Evolutionary conservation across 148 eudicot species (phyloP), one percentile per base, ranked within the genome.

Genomic region (Rhododendron griersonianum): DNA sequence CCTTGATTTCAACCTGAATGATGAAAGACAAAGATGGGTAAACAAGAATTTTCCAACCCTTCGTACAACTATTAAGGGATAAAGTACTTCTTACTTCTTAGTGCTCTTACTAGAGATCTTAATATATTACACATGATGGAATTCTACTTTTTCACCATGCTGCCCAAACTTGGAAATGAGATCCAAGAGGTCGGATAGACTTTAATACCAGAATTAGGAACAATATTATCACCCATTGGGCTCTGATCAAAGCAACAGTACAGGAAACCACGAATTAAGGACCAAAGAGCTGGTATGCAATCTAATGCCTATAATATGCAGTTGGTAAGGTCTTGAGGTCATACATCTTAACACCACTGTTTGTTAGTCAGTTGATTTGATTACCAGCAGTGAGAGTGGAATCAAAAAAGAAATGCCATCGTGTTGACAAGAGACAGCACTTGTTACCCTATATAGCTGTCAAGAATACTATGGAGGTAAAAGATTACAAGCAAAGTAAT

Each of bases 1-100:
- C 96, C 87, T 91, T 95, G 83, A 97, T 84, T 9, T 88, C 85
- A 85, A 96, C 93, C 99, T 96, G 92, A 67, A 84, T 37, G 78
- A 48, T 28, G 81, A 71, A 85, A 65, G 69, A 59, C 16, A 71
- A 45, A 84, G 67, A 82, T 5, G 39, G 78, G 25, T 11, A 23
- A 25, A 35, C 16, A 77, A 78, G 71, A 37, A 69, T n/a, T 25
- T 55, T 65, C 16, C 80, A 30, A 63, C 9, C 21, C 69, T 71
- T 71, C 7, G 63, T 4, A 45, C 4, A 83, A 47, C 33, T 15
- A 83, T 28, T 4, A 2, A 30, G 25, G 79, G 45, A n/a, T 9
- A 4, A 69, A 16, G 63, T 71, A 18, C 61, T 47, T 83, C 25
- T 30, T 71, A 16, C 61, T 47, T 83, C 25, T 30, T 16, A 10